Evolutionary conservation across 208 protist genomes (phyloP).

Genomic region (Kentomonas sorsogonicus): DNA sequence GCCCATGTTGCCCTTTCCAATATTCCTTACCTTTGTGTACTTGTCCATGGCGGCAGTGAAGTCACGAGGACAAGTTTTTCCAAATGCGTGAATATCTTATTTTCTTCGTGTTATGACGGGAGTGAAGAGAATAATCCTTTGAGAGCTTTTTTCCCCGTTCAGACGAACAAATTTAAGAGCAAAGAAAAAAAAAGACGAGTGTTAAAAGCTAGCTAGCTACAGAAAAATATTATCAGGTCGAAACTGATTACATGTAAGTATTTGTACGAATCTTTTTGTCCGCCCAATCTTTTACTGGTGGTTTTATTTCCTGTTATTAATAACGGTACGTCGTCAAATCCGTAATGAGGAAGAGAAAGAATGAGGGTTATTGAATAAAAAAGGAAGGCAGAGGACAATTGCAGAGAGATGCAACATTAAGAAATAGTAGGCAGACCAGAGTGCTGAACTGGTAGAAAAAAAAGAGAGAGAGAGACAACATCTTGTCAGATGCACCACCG

Average conservation of each 20-base stretch:
- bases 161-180: no score
- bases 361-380: slow-evolving; percentile 3
- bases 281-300: no score
- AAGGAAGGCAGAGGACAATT: slow-evolving; percentile 1
- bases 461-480: not conserved
- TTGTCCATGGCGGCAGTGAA: slow-evolving; percentile 67
- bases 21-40: slow-evolving; percentile 86
- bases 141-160: no score
- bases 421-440: slow-evolving; percentile 5
- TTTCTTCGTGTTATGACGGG: no score
- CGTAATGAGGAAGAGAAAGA: slow-evolving; percentile 5
- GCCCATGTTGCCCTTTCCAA: slow-evolving; percentile 94
- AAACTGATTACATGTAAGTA: no score
- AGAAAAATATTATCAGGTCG: not conserved
- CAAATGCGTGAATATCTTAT: no score
- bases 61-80: not conserved
- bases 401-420: slow-evolving; percentile 1
- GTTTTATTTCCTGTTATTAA: no score
- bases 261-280: no score
- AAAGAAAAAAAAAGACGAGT: no score
- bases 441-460: not conserved
- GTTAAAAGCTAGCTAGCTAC: not conserved
- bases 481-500: no score
- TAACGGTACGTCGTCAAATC: no score
- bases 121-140: no score